phyloP scores from a whole-genome alignment of 768 basidiomycete genomes.

The Fomitopsis serialis region DNA sequence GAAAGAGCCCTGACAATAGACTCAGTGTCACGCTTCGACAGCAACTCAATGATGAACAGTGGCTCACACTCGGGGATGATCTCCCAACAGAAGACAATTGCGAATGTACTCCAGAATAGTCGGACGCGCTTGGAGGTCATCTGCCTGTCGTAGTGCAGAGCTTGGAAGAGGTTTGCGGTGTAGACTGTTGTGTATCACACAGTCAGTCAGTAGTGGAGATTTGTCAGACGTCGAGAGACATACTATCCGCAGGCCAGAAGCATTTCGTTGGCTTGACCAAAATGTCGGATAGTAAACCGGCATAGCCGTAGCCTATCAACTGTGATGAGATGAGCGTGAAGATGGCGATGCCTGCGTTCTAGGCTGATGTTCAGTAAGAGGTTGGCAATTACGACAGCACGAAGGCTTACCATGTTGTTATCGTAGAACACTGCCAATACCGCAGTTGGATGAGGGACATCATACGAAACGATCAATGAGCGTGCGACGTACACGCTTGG shows the following conservation, averaged over 20 bases:
- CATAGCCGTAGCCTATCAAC: constrained; percentile 29
- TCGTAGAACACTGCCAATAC: constrained; percentile 30
- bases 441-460: background rate
- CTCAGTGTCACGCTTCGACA: constrained; percentile 10
- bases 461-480: too few species aligned
- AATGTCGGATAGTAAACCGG: constrained; percentile 35
- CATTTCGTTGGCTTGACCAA: constrained; percentile 45
- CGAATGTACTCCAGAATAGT: constrained; percentile 36
- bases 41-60: background rate
- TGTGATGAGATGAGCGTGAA: constrained; percentile 32
- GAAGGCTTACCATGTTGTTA: constrained; percentile 24
- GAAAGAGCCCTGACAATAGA: constrained; percentile 35
- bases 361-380: background rate
- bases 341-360: constrained; percentile 21
- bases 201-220: background rate
- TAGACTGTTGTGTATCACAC: constrained; percentile 12
- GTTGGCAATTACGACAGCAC: too few species aligned
- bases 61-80: constrained; percentile 36
- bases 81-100: constrained; percentile 27
- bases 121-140: constrained; percentile 33
- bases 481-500: constrained; percentile 20
- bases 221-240: constrained; percentile 1
- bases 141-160: constrained; percentile 32
- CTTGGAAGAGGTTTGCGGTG: constrained; percentile 26
- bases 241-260: constrained; percentile 25